Evolutionary conservation across 2,329 filamentous ascomycete species (phyloP).

Genomic region (Coniosporium tulheliwenetii): DNA sequence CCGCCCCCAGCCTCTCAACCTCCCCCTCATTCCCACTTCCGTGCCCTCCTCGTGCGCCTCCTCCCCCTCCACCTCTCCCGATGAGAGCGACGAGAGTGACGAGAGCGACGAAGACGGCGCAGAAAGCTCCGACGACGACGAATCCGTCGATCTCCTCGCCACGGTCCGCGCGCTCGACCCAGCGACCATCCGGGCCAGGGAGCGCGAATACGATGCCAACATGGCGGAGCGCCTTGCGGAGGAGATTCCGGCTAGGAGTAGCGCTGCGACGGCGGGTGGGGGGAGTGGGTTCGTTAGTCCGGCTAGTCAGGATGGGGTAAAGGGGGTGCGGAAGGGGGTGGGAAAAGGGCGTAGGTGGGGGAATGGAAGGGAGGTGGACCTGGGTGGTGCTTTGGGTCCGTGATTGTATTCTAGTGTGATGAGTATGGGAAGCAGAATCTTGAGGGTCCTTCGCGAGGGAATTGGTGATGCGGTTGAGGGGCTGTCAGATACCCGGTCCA

Average conservation of each 20-base stretch:
- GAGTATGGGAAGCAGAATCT: no score
- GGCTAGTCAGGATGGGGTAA: slow-evolving; percentile 1
- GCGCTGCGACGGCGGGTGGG: slow-evolving; percentile 30
- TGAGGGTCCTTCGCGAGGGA: no score
- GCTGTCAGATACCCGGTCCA: no score
- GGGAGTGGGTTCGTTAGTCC: slow-evolving; percentile 32
- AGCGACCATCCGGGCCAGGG: slow-evolving; percentile 20
- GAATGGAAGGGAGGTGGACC: no score
- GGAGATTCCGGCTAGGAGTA: slow-evolving; percentile 32
- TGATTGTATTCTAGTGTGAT: no score
- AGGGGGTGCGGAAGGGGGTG: no score
- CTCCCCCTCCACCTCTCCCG: background rate
- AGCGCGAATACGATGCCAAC: slow-evolving; percentile 30
- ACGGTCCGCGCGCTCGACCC: slow-evolving; percentile 27
- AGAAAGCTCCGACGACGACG: slow-evolving; percentile 10
- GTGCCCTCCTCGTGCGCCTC: no score
- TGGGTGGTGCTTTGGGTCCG: no score
- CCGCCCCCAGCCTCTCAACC: slow-evolving; percentile 16
- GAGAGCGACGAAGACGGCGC: slow-evolving; percentile 13
- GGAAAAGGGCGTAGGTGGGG: no score
- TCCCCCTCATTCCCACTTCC: slow-evolving; percentile 3
- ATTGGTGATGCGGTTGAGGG: no score
- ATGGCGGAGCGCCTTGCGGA: slow-evolving; percentile 31
- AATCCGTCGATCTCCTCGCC: slow-evolving; percentile 27
- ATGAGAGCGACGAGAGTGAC: slow-evolving; percentile 11